These are phyloP conservation scores for Glarea lozoyensis DNA, from an alignment of 495 filamentous ascomycete genomes.

Conservation along the genomic window DNA sequence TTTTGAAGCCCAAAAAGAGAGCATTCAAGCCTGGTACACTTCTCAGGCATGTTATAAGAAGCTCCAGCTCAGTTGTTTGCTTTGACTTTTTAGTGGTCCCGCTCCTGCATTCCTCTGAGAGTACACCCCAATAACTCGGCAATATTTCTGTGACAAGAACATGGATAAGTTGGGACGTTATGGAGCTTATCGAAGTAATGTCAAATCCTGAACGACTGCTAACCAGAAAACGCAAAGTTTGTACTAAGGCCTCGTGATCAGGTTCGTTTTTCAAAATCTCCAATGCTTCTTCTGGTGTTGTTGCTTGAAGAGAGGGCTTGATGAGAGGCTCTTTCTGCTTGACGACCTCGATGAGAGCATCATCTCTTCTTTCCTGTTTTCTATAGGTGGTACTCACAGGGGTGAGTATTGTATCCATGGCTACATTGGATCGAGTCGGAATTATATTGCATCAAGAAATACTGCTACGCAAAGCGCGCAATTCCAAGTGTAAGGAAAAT, in stretches of 20 bases:
- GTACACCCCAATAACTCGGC: slow-evolving; percentile 66
- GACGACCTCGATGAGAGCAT: slow-evolving; percentile 15
- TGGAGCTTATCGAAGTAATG: slow-evolving; percentile 53
- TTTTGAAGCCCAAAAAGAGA: slow-evolving; percentile 51
- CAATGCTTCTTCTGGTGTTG: slow-evolving; percentile 46
- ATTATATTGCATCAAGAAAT: neutral
- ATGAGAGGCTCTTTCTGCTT: neutral
- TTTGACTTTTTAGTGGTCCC: slow-evolving; percentile 3
- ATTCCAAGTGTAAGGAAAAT: too few species aligned
- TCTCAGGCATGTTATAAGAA: slow-evolving; percentile 58
- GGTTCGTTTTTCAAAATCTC: slow-evolving; percentile 57
- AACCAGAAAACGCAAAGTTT: slow-evolving; percentile 43
- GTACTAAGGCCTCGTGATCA: slow-evolving; percentile 44
- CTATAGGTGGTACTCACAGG: slow-evolving; percentile 37
- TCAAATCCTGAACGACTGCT: slow-evolving; percentile 37
- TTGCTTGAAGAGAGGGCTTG: slow-evolving; percentile 2
- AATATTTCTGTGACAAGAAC: slow-evolving; percentile 59
- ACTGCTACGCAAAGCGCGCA: too few species aligned
- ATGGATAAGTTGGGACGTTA: slow-evolving; percentile 61
- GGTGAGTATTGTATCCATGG: slow-evolving; percentile 42
- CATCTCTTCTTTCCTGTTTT: slow-evolving; percentile 15
- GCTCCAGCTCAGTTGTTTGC: slow-evolving; percentile 20
- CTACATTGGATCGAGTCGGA: slow-evolving; percentile 7
- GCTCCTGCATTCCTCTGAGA: slow-evolving; percentile 25
- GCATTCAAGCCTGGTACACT: slow-evolving; percentile 68